phyloP scores from a whole-genome alignment of 2,329 filamentous ascomycete species.

The Aspergillus intermedius region DNA sequence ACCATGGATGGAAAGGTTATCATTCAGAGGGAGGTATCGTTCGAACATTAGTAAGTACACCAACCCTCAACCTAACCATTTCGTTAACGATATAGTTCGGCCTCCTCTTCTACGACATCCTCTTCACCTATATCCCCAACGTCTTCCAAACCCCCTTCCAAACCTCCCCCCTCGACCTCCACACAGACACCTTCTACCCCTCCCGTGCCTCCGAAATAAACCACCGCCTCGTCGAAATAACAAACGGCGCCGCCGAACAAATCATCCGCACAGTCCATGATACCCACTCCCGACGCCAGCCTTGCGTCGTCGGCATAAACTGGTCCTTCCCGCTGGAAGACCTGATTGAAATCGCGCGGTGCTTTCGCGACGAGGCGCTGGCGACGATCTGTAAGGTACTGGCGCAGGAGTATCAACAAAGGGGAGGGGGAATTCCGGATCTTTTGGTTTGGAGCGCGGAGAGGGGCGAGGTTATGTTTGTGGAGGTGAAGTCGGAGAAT shows the following conservation, averaged over 20 bases:
- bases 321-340: slow-evolving; percentile 82
- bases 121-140: slow-evolving; percentile 90
- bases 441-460: slow-evolving; percentile 73
- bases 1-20: slow-evolving; percentile 85
- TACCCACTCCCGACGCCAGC: slow-evolving; percentile 61
- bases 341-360: slow-evolving; percentile 67
- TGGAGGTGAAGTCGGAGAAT: slow-evolving; percentile 76
- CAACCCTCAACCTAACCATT: background rate
- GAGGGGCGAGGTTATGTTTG: slow-evolving; percentile 63
- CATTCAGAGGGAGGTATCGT: slow-evolving; percentile 89
- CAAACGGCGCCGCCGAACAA: slow-evolving; percentile 66
- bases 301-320: slow-evolving; percentile 84
- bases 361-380: slow-evolving; percentile 74
- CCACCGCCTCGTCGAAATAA: slow-evolving; percentile 74
- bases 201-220: slow-evolving; percentile 86
- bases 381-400: slow-evolving; percentile 85
- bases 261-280: slow-evolving; percentile 65
- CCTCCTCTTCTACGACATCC: slow-evolving; percentile 85
- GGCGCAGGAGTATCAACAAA: slow-evolving; percentile 85
- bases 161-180: slow-evolving; percentile 84
- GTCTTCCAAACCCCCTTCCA: slow-evolving; percentile 96
- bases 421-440: slow-evolving; percentile 86
- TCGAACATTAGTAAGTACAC: slow-evolving; percentile 58
- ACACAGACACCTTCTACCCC: slow-evolving; percentile 87
- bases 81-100: slow-evolving; percentile 47